Percentiles rank a stretch among this genome's conserved stretches.
phyloP scores from a whole-genome alignment of 108 stramenopile species.

The Nitzschia putrida region DNA sequence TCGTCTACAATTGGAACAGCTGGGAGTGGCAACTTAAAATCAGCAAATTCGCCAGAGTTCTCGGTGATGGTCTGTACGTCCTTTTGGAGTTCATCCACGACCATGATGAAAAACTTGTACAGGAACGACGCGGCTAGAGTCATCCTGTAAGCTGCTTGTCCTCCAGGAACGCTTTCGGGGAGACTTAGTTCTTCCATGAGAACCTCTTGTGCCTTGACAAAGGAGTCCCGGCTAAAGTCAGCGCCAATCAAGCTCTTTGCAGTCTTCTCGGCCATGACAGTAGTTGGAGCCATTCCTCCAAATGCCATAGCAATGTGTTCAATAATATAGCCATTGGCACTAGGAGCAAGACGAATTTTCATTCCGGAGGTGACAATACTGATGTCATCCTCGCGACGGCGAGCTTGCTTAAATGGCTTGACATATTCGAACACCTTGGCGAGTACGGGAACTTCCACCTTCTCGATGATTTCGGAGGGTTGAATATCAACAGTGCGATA shows the following conservation, averaged over 20 bases:
- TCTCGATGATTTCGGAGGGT: constrained; percentile 79
- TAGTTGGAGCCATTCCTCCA: constrained; percentile 94
- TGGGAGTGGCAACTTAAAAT: constrained; percentile 34
- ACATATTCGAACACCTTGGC: constrained; percentile 79
- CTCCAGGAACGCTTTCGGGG: constrained; percentile 85
- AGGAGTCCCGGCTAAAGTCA: constrained; percentile 56
- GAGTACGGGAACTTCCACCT: constrained; percentile 75
- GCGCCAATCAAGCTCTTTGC: constrained; percentile 62
- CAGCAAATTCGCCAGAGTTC: constrained; percentile 31
- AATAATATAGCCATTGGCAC: constrained; percentile 50
- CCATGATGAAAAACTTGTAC: constrained; percentile 80
- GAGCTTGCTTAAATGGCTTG: constrained; percentile 91
- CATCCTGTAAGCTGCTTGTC: constrained; percentile 89
- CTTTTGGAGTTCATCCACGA: constrained; percentile 52
- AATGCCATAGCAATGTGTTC: constrained; percentile 76
- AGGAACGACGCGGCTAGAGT: constrained; percentile 88
- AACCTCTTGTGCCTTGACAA: constrained; percentile 59
- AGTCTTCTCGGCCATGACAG: constrained; percentile 74
- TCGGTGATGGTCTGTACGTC: constrained; percentile 45
- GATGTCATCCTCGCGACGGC: constrained; percentile 94
- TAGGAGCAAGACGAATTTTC: constrained; percentile 66
- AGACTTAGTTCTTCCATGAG: constrained; percentile 78
- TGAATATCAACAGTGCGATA: constrained; percentile 86
- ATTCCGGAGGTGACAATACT: constrained; percentile 92
- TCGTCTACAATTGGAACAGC: constrained; percentile 44